phyloP scores from a whole-genome alignment of 441 rosid species.

The Oxalis stricta region DNA sequence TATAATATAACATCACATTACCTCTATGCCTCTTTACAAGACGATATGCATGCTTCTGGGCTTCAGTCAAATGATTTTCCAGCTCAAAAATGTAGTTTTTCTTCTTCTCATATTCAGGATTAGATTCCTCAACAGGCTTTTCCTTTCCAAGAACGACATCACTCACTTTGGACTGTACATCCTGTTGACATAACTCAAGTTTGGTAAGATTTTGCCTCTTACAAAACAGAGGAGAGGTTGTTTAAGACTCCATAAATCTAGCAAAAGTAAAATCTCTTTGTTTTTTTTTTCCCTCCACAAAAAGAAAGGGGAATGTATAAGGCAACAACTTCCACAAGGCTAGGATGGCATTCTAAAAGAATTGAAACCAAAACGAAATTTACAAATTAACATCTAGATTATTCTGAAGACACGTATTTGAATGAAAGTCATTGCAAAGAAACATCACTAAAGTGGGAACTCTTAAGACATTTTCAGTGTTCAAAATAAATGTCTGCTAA shows the following conservation, averaged over 20 bases:
- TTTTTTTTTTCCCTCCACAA: background rate
- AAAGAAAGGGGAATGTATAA: background rate
- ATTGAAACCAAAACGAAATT: background rate
- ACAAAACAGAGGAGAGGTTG: no score
- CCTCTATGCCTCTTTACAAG: constrained; percentile 98
- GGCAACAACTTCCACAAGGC: background rate
- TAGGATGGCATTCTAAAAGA: background rate
- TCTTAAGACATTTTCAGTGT: no score
- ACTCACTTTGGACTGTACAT: constrained; percentile 85
- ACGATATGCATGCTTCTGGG: constrained; percentile 92
- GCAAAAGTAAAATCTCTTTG: no score
- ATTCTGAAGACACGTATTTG: background rate
- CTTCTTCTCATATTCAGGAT: constrained; percentile 84
- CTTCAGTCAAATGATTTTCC: constrained; percentile 89
- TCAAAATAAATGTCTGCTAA: no score
- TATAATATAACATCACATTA: no score
- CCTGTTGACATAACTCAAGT: constrained; percentile 36
- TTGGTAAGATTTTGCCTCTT: no score
- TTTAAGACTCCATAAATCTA: no score
- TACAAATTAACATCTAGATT: background rate
- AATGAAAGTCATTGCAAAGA: no score
- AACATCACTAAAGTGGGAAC: no score
- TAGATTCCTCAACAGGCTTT: constrained; percentile 94
- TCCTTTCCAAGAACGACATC: constrained; percentile 97
- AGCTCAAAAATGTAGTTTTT: constrained; percentile 88